Base-by-base conservation (phyloP, 495 filamentous ascomycete genomes). In the Trypethelium eluteriae region DNA sequence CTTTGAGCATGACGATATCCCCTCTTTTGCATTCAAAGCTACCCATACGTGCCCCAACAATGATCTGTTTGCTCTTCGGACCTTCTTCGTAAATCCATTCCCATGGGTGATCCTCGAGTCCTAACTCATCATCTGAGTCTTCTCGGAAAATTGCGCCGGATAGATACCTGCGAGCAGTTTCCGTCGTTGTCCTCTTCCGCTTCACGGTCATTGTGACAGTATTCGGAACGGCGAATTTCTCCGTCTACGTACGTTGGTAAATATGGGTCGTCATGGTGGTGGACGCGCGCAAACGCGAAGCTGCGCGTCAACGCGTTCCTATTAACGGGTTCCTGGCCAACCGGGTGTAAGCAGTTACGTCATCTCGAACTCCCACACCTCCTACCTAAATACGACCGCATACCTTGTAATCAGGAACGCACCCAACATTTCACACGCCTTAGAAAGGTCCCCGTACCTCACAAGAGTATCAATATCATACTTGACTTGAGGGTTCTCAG, bases 121-220 rank as follows among this genome's bases (percentile, higher is more conserved):
- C 92, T 10, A 95, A 81, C 73, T 96, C 93, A 70, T 96, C 92
- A 78, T 97, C 93, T 12, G 91, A 96, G 74, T 95, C 91, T 65
- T 95, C 92, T 67, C 90, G 82, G 14, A 81, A 76, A n/a, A 93
- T 79, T 32, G 84, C 88, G 66, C 81, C 82, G 62, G 82, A 82
- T 66, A 92, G 83, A 72, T 83, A 86, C 72, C 84, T 79, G 62
- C 84, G 84, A 35, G 87, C 86, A 64, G 74, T 39, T 62, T 77
- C 75, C 41, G 73, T 63, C 47, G 70, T 70, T 11, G 67, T 72
- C 14, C 64, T 69, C 64, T 67, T 73, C 62, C 65, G 63, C 49
- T 67, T 71, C 18, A 65, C 66, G 0, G 69, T 64, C 69, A 73
- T 73, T 6, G 14, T 68, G 64, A 38, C 1, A 12, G 35, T 6